phyloP scores from a whole-genome alignment of 75 land plant species.

The Picea sitchensis region DNA sequence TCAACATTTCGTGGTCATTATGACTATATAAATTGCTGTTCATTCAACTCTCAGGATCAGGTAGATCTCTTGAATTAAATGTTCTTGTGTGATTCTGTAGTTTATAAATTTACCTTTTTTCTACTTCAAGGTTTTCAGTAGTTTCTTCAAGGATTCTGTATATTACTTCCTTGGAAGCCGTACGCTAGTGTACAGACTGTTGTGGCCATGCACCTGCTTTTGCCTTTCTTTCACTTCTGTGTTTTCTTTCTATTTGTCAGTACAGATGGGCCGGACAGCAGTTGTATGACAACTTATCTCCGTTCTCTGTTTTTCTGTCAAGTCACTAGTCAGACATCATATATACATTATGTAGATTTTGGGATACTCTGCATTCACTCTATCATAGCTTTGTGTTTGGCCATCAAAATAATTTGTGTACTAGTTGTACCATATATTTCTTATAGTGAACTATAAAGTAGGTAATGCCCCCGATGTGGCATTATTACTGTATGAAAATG shows the following conservation, averaged over 20 bases:
- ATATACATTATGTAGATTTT: background rate
- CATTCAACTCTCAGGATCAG: slow-evolving; percentile 71
- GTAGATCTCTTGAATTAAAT: slow-evolving; percentile 22
- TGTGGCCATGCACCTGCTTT: background rate
- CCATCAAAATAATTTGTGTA: no score
- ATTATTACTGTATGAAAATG: no score
- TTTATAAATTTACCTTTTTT: background rate
- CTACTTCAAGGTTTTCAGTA: slow-evolving; percentile 4
- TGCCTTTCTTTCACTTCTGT: background rate
- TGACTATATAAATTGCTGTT: slow-evolving; percentile 89
- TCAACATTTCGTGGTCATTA: slow-evolving; percentile 75
- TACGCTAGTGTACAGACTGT: background rate
- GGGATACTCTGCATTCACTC: background rate
- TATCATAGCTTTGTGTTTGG: no score
- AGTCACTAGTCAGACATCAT: background rate
- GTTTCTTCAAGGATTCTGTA: background rate
- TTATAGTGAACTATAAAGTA: no score
- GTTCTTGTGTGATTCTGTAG: background rate
- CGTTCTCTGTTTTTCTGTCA: background rate
- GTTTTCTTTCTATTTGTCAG: background rate
- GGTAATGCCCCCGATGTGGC: no score
- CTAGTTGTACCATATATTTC: no score
- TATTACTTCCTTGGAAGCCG: background rate
- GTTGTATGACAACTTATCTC: background rate
- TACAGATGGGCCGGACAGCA: background rate